Conservation (phyloP, 768 basidiomycete genomes). For the Pleurotus tuber-regium region DNA sequence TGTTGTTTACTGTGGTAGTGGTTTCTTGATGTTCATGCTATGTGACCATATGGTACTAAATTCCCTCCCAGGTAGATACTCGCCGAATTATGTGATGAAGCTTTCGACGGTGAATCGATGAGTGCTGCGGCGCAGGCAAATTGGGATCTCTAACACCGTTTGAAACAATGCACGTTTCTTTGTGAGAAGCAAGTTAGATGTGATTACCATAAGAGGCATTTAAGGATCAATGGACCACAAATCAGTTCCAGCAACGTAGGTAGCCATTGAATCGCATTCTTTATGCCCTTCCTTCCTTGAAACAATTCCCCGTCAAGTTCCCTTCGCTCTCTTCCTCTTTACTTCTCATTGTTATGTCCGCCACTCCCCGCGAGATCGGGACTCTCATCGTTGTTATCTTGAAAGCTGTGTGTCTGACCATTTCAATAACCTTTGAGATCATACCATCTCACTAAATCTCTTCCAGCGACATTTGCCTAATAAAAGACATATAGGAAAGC, state of each 20-base stretch:
- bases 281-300: slow-evolving; percentile 11
- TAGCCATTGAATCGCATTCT: slow-evolving; percentile 3
- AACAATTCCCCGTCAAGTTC: slow-evolving; percentile 5
- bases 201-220: slow-evolving; percentile 2
- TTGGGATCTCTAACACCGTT: not conserved
- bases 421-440: no score
- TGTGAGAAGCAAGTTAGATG: not conserved
- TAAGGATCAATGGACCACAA: slow-evolving; percentile 3
- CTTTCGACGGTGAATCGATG: not conserved
- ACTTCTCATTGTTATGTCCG: slow-evolving; percentile 42
- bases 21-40: no score
- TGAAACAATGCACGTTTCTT: not conserved
- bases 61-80: no score
- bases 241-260: not conserved
- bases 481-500: slow-evolving; percentile 92
- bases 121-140: not conserved
- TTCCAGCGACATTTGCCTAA: slow-evolving; percentile 83
- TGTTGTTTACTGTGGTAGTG: no score
- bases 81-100: no score
- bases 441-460: slow-evolving; percentile 11
- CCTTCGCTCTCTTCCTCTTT: slow-evolving; percentile 8
- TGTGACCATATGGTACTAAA: no score
- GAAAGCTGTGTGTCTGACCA: slow-evolving; percentile 72
- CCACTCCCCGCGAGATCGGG: slow-evolving; percentile 74
- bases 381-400: slow-evolving; percentile 92